Base-by-base conservation (phyloP, 2,329 filamentous ascomycete genomes). In the Microcyclospora tardicrescens region DNA sequence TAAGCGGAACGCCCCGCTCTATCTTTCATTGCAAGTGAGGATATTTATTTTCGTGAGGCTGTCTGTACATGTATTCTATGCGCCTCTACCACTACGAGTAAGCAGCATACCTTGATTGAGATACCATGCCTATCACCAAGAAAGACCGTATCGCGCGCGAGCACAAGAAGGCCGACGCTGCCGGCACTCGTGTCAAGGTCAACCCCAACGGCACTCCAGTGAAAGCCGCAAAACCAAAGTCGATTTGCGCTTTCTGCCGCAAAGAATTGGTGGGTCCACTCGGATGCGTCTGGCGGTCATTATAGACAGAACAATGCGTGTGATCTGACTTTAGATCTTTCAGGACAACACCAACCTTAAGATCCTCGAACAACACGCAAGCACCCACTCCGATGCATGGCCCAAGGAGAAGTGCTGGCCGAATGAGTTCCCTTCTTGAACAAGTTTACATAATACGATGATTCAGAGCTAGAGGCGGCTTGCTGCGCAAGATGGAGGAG, bases 391-490 rank as follows among this genome's bases (percentile, higher is more conserved):
- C 44, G 57, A 63, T 16, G 66, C 66, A 43, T 73, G 70, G 71
- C 57, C 69, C 1, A 73, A 72, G 62, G 69, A 73, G 61, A 73
- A 73, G 62, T 74, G 71, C 61, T 74, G 67, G 65, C 71, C 71
- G 2, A 68, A 67, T 37, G 67, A 70, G 36, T 70, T 68, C 44
- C 12, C 30, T 10, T 32, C 30, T 32, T 32, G 19, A 24, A 24
- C 35, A 24, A 24, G 19, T 8, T 5, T 24, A 24, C 8, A 24
- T 24, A 8, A 24, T 8, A 24, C 8, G 8, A 24, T 24, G 19
- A 24, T 24, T 24, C 8, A 8, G 19, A 4, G 19, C 19, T 5
- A 4, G 19, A 8, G 8, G 19, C 8, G 5, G 19, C 19, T 24
- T 8, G 19, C 19, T 24, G 19, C 4, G 19, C 19, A 24, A 8